Evolutionary conservation across 208 protist species (phyloP).

Genomic region (Acanthamoeba healyi): DNA sequence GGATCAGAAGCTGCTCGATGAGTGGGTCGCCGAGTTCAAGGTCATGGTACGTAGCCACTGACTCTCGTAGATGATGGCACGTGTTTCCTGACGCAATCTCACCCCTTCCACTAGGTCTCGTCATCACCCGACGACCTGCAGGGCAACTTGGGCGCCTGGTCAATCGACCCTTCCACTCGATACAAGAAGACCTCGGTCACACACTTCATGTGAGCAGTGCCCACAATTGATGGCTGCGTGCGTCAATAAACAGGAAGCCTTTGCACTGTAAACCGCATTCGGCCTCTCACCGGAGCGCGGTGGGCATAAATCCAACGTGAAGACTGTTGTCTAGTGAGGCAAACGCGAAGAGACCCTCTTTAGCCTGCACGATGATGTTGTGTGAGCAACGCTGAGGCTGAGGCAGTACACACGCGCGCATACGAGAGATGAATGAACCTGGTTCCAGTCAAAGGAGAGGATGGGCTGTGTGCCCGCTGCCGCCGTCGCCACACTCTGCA

Average conservation of each 20-base stretch:
- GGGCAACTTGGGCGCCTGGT: slow-evolving; percentile 3
- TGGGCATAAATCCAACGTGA: slow-evolving; percentile 21
- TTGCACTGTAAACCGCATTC: no score
- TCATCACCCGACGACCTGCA: not conserved
- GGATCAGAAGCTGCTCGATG: slow-evolving; percentile 1
- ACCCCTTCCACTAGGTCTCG: not conserved
- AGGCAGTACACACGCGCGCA: no score
- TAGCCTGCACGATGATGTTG: not conserved
- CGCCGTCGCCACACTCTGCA: not conserved
- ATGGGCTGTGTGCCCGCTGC: slow-evolving; percentile 38
- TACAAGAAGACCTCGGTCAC: slow-evolving; percentile 60
- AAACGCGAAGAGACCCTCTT: slow-evolving; percentile 43
- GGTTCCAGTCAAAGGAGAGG: slow-evolving; percentile 29
- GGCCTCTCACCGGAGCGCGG: slow-evolving; percentile 11
- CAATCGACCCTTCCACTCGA: slow-evolving; percentile 14
- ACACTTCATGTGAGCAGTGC: not conserved
- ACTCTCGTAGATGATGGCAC: no score
- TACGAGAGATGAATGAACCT: not conserved
- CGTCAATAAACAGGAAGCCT: no score
- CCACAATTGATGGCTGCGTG: no score
- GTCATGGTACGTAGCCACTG: not conserved
- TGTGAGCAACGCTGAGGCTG: not conserved
- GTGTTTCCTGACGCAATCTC: not conserved
- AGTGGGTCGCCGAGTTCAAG: slow-evolving; percentile 49
- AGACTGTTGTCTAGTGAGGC: not conserved